Evolutionary conservation across 2,329 filamentous ascomycete species (phyloP).

Genomic region (Colletotrichum sansevieriae): DNA sequence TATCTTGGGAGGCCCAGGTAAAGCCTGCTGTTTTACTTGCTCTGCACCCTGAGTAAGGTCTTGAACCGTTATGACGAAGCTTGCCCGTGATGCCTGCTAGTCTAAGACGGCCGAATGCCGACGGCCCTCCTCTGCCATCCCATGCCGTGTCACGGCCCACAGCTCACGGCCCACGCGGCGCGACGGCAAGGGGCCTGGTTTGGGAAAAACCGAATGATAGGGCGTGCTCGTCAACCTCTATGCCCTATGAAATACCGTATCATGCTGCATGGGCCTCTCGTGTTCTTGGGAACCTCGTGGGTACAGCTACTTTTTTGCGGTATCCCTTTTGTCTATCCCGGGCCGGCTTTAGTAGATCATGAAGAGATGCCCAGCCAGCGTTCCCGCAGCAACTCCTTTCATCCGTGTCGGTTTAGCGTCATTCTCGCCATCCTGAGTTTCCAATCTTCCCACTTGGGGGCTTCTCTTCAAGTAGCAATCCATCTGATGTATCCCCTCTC

Average conservation of each 20-base stretch:
- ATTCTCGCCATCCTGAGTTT: neutral
- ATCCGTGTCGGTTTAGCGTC: neutral
- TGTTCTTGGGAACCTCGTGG: no score
- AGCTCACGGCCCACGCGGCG: conserved; percentile 13
- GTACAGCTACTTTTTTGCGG: no score
- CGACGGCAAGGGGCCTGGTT: conserved; percentile 15
- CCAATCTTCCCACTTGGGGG: neutral
- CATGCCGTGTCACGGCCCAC: conserved; percentile 25
- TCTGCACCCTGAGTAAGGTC: no score
- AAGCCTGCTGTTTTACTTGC: conserved; percentile 22
- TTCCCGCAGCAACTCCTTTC: no score
- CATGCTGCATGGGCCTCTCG: no score
- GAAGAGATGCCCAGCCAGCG: neutral
- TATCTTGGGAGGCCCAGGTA: conserved; percentile 25
- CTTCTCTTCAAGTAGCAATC: conserved; percentile 22
- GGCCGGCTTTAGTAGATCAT: neutral
- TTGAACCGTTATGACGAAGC: conserved; percentile 28
- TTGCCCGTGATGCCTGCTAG: conserved; percentile 24
- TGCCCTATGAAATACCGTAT: no score
- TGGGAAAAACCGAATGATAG: conserved; percentile 8
- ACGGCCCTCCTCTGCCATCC: conserved; percentile 14
- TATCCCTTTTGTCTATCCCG: neutral
- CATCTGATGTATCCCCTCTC: conserved; percentile 8
- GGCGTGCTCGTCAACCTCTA: neutral
- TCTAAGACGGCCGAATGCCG: conserved; percentile 22